phyloP scores from a whole-genome alignment of 768 basidiomycete species.

The Hysterangium stoloniferum region DNA sequence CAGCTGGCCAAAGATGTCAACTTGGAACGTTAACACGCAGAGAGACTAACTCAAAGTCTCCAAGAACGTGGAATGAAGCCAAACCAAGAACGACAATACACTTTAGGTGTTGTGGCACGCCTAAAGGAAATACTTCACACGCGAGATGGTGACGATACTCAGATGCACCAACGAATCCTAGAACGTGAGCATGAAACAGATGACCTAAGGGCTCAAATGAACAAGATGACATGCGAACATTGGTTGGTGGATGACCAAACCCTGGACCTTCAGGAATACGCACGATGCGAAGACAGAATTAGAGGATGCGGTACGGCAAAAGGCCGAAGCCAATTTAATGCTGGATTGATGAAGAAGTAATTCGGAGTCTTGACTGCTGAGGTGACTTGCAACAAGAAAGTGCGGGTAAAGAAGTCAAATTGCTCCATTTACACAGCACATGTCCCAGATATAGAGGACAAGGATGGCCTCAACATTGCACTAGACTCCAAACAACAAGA shows the following conservation, averaged over 20 bases:
- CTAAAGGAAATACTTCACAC: constrained; percentile 50
- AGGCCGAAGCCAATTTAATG: constrained; percentile 49
- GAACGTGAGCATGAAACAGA: constrained; percentile 47
- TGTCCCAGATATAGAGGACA: constrained; percentile 64
- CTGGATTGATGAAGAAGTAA: constrained; percentile 41
- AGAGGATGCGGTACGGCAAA: constrained; percentile 43
- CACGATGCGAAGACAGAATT: constrained; percentile 35
- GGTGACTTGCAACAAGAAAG: constrained; percentile 69
- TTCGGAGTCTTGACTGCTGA: constrained; percentile 46
- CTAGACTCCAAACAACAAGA: constrained; percentile 94
- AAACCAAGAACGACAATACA: constrained; percentile 48
- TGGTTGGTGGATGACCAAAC: constrained; percentile 36
- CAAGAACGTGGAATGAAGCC: constrained; percentile 50
- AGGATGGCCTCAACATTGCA: constrained; percentile 81
- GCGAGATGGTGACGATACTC: constrained; percentile 48
- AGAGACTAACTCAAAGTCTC: constrained; percentile 37
- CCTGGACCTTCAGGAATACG: constrained; percentile 37
- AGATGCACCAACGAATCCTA: constrained; percentile 38
- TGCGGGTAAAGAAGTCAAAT: constrained; percentile 76
- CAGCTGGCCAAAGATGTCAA: constrained; percentile 50
- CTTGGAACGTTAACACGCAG: constrained; percentile 45
- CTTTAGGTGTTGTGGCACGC: constrained; percentile 42
- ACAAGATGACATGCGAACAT: constrained; percentile 47
- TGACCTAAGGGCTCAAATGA: constrained; percentile 46
- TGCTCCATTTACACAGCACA: constrained; percentile 67